phyloP scores from a whole-genome alignment of 2,329 filamentous ascomycete species.

The Lanzia echinophila region DNA sequence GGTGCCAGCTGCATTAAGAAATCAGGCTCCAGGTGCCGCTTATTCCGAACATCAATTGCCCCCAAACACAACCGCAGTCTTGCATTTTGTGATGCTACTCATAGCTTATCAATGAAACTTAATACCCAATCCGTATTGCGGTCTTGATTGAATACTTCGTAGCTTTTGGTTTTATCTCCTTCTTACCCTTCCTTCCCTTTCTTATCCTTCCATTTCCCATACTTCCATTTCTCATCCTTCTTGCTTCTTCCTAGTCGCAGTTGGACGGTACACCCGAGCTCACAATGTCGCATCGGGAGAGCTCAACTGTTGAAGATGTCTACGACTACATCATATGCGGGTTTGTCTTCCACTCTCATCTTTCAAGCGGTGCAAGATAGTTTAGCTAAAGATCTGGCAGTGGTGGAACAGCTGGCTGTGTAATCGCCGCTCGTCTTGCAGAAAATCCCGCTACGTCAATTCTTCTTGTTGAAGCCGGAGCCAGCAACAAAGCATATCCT shows the following conservation, averaged over 20 bases:
- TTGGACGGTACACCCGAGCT: not conserved
- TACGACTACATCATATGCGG: slow-evolving; percentile 4
- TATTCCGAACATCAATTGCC: not conserved
- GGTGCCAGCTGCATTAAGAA: not conserved
- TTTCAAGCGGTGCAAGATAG: not conserved
- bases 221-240: not conserved
- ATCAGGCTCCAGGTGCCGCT: not conserved
- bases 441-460: not conserved
- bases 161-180: not conserved
- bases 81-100: too few species aligned
- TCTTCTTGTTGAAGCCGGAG: not conserved
- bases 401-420: not conserved
- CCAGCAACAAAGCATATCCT: not conserved
- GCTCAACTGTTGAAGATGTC: not conserved
- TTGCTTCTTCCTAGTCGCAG: not conserved
- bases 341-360: not conserved
- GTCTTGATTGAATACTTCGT: too few species aligned
- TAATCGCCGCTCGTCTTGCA: not conserved
- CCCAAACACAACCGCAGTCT: not conserved
- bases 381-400: not conserved
- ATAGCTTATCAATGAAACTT: too few species aligned
- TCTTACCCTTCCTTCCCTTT: not conserved
- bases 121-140: too few species aligned
- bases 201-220: not conserved
- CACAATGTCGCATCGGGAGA: not conserved